Percentiles rank a stretch among this genome's conserved stretches.
These are phyloP conservation scores for Coemansia sp. DNA, from an alignment of 192 early-diverging fungal species.

Conservation along the genomic window DNA sequence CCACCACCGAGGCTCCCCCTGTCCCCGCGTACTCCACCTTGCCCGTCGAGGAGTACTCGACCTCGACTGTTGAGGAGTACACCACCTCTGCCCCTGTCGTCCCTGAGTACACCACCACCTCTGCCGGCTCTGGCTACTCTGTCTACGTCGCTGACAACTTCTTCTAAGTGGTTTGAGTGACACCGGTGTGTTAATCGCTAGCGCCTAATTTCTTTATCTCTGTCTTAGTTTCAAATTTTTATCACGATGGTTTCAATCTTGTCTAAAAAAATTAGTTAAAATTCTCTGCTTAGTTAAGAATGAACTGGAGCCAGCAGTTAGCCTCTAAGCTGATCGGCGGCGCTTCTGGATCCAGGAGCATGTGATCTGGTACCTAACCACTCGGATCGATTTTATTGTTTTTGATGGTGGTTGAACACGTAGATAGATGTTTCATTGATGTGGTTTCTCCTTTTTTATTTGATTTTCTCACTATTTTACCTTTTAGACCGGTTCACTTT, in stretches of 20 bases:
- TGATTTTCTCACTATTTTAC: no score
- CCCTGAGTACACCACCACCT: conserved; percentile 12
- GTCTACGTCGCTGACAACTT: conserved; percentile 30
- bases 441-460: no score
- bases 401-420: no score
- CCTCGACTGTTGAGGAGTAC: conserved; percentile 1
- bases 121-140: conserved; percentile 1
- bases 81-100: neutral
- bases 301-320: neutral
- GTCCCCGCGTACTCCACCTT: conserved; percentile 3
- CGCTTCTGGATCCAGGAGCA: no score
- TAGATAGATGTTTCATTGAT: no score
- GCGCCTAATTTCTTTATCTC: conserved; percentile 32
- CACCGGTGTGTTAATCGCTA: conserved; percentile 11
- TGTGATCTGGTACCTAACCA: no score
- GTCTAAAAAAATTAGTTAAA: conserved; percentile 4
- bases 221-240: conserved; percentile 13
- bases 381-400: no score
- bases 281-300: neutral
- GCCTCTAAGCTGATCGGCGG: no score
- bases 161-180: conserved; percentile 31
- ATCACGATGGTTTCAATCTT: conserved; percentile 17
- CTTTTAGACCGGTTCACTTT: no score
- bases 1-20: no score
- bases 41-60: conserved; percentile 7